phyloP scores from a whole-genome alignment of 2,329 filamentous ascomycete species.

The Ascochyta fabae region DNA sequence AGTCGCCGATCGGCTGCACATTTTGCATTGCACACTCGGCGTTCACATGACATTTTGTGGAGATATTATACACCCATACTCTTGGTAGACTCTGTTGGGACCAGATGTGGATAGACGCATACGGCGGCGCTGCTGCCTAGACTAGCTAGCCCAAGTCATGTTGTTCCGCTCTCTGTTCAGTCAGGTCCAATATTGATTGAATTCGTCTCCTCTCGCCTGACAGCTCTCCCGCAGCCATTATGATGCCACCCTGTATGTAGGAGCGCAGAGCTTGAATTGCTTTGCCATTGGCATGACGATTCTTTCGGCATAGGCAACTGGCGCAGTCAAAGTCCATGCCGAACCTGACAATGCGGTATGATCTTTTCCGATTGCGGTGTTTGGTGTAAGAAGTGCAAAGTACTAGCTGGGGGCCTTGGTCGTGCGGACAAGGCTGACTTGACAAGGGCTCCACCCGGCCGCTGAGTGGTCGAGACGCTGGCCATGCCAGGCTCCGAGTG shows the following conservation, averaged over 20 bases:
- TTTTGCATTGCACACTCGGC: constrained; percentile 31
- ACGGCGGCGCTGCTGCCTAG: constrained; percentile 32
- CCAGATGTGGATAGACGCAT: constrained; percentile 29
- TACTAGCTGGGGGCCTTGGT: constrained; percentile 44
- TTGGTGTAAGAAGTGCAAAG: constrained; percentile 34
- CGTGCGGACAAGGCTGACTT: constrained; percentile 43
- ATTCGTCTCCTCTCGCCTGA: constrained; percentile 4
- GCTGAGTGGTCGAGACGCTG: constrained; percentile 19
- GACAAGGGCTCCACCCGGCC: constrained; percentile 12
- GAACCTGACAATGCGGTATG: constrained; percentile 6
- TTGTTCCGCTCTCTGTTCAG: constrained; percentile 10
- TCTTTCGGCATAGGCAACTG: not conserved
- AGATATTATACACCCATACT: constrained; percentile 19
- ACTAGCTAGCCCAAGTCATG: constrained; percentile 27
- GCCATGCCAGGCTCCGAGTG: constrained; percentile 11
- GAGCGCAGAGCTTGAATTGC: not conserved
- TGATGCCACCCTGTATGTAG: not conserved
- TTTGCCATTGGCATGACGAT: not conserved
- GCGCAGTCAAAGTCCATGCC: constrained; percentile 2
- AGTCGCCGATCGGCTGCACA: constrained; percentile 17
- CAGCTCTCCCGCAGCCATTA: not conserved
- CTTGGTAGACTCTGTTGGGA: constrained; percentile 29
- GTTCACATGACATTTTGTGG: constrained; percentile 27
- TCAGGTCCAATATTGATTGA: constrained; percentile 4
- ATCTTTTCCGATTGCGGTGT: constrained; percentile 15